A percentile compares a stretch with the other conserved stretches of the same genome.
phyloP scores from a whole-genome alignment of 2,329 filamentous ascomycete genomes.

The Ophiostoma sp. region DNA sequence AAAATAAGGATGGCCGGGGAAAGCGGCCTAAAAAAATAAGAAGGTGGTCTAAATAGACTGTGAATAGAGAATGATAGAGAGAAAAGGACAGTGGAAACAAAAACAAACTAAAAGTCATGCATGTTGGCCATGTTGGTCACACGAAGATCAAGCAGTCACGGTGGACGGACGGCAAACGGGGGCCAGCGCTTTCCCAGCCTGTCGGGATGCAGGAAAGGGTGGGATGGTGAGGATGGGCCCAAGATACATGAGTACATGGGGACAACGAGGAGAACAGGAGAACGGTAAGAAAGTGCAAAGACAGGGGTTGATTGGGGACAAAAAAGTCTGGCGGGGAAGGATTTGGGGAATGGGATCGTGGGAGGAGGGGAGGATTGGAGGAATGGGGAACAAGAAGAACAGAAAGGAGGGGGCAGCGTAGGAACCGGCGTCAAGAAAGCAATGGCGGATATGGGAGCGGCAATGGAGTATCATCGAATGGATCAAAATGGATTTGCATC shows the following conservation, averaged over 20 bases:
- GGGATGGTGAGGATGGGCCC: neutral
- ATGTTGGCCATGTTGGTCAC: conserved; percentile 11
- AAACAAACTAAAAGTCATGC: neutral
- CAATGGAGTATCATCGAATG: neutral
- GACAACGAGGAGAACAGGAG: neutral
- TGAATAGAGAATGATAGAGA: neutral
- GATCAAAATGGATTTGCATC: neutral
- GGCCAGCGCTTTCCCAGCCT: conserved; percentile 13
- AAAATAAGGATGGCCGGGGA: neutral
- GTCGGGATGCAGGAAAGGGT: conserved; percentile 6
- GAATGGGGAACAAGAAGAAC: neutral
- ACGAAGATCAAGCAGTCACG: neutral
- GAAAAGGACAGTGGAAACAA: neutral
- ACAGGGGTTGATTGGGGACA: conserved; percentile 1
- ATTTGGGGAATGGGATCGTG: conserved; percentile 4
- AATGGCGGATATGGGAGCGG: neutral
- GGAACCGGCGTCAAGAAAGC: conserved; percentile 1
- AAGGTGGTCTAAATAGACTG: neutral
- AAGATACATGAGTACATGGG: neutral
- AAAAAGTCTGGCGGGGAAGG: neutral
- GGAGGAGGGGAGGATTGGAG: neutral
- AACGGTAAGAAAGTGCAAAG: neutral
- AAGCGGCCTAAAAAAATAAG: neutral
- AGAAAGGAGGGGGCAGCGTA: neutral
- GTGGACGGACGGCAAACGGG: neutral